These are phyloP conservation scores for Wickerhamomyces sp. DNA, from an alignment of 1,139 yeast genomes.

Conservation along the genomic window DNA sequence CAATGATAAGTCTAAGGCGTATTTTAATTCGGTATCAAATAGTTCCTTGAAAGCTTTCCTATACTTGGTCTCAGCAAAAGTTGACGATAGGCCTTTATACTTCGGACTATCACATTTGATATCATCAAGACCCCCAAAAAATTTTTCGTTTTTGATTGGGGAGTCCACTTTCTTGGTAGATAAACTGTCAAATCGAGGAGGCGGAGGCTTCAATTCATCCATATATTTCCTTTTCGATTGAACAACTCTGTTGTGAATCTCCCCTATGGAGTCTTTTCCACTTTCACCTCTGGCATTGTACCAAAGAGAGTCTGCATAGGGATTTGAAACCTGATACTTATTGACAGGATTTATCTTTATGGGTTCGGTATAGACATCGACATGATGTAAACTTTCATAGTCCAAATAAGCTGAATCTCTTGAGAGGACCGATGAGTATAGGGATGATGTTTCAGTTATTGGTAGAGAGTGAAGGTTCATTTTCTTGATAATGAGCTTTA, in stretches of 20 bases:
- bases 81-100: slow-evolving; percentile 7
- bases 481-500: background rate
- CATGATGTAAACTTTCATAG: background rate
- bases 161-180: slow-evolving; percentile 26
- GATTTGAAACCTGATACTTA: slow-evolving; percentile 22
- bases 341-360: slow-evolving; percentile 7
- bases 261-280: slow-evolving; percentile 19
- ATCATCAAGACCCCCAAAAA: slow-evolving; percentile 6
- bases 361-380: background rate
- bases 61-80: slow-evolving; percentile 13
- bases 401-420: background rate
- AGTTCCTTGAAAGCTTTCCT: slow-evolving; percentile 22
- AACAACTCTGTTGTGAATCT: slow-evolving; percentile 15
- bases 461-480: slow-evolving; percentile 3
- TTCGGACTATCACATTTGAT: slow-evolving; percentile 14
- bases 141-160: slow-evolving; percentile 16
- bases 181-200: slow-evolving; percentile 14
- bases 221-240: slow-evolving; percentile 9
- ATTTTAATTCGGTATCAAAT: slow-evolving; percentile 25
- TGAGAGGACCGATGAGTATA: slow-evolving; percentile 9
- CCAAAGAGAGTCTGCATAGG: slow-evolving; percentile 28
- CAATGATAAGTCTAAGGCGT: slow-evolving; percentile 20
- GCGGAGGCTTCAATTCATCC: slow-evolving; percentile 5
- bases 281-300: slow-evolving; percentile 23
- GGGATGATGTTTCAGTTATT: slow-evolving; percentile 9